A percentile compares a stretch with the other conserved stretches of the same genome.
phyloP scores from a whole-genome alignment of 2,329 filamentous ascomycete genomes.

The Aureobasidium sp. region DNA sequence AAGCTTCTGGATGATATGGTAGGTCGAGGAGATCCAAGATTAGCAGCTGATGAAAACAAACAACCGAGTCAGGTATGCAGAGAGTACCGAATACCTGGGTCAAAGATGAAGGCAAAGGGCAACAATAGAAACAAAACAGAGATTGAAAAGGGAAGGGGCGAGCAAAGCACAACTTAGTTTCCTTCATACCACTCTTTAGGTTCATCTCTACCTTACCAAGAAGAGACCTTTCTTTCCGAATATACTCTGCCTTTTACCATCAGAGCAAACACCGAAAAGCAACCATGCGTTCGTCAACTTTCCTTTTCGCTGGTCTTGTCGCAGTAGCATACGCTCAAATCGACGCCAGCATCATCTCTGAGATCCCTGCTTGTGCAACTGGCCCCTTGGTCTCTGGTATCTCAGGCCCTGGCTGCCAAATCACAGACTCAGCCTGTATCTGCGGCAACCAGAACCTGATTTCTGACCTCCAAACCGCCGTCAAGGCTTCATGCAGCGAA shows the following conservation, averaged over 20 bases:
- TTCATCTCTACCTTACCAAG: neutral
- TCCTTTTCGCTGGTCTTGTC: neutral
- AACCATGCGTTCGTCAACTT: neutral
- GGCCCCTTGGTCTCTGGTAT: neutral
- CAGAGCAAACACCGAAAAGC: neutral
- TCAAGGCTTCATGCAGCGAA: neutral
- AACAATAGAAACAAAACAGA: neutral
- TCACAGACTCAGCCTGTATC: conserved; percentile 4
- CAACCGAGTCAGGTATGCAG: neutral
- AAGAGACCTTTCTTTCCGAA: neutral
- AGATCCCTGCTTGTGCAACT: conserved; percentile 2
- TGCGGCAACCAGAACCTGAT: conserved; percentile 1
- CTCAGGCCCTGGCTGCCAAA: neutral
- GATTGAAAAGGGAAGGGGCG: neutral
- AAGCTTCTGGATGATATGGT: neutral
- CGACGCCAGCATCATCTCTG: neutral
- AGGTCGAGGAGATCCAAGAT: neutral
- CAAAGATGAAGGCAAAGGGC: neutral
- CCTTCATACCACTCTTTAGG: neutral
- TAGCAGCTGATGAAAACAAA: conserved; percentile 6
- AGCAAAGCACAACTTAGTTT: neutral
- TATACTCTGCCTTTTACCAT: neutral
- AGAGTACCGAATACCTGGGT: neutral
- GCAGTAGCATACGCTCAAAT: neutral
- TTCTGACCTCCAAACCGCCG: neutral